Percentiles rank a stretch among this genome's conserved stretches.
Conservation (phyloP, 495 filamentous ascomycete species). For the Neurospora sp. region DNA sequence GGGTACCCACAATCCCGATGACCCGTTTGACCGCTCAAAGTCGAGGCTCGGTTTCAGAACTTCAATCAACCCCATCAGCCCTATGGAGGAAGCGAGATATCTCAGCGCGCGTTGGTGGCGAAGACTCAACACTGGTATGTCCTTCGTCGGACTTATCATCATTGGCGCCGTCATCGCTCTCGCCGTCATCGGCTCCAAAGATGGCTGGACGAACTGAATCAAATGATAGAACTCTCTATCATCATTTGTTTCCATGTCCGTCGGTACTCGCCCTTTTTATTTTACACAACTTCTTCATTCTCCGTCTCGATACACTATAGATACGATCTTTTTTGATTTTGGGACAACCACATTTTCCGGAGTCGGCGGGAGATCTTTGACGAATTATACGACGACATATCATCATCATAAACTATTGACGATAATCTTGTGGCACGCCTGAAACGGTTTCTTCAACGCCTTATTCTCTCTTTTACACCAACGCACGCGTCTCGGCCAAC, state of each 20-base stretch:
- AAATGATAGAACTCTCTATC: background rate
- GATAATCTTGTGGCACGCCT: background rate
- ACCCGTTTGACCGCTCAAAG: constrained; percentile 23
- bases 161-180: constrained; percentile 63
- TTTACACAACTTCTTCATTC: background rate
- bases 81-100: constrained; percentile 52
- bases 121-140: constrained; percentile 80
- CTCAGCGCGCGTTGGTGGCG: constrained; percentile 90
- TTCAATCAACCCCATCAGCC: constrained; percentile 14
- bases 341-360: background rate
- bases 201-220: constrained; percentile 22
- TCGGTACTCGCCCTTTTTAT: background rate
- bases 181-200: constrained; percentile 43
- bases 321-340: background rate
- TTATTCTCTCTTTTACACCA: background rate
- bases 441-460: background rate
- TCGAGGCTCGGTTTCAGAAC: constrained; percentile 28
- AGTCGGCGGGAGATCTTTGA: background rate
- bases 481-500: background rate
- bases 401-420: background rate
- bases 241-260: background rate
- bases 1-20: constrained; percentile 8
- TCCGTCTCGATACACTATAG: background rate
- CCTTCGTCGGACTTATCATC: constrained; percentile 64
- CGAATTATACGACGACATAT: background rate